Conservation (phyloP, 257 asterid species). For the Ophiorrhiza pumila region DNA sequence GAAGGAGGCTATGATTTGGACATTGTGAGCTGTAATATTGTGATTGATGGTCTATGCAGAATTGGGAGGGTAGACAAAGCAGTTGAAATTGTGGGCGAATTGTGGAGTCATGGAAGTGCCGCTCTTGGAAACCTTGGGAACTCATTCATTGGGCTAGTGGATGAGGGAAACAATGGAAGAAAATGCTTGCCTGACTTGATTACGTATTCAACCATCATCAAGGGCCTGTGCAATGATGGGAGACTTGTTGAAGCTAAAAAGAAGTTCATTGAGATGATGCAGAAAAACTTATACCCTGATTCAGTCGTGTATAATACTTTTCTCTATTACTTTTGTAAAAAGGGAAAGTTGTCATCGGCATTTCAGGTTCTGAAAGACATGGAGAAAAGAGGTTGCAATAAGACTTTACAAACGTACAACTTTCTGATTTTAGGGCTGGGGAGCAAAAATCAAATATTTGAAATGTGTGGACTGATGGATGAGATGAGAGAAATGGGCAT, state of each 20-base stretch:
- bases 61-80: slow-evolving; percentile 81
- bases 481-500: slow-evolving; percentile 88
- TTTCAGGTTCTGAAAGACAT: slow-evolving; percentile 94
- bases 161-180: slow-evolving; percentile 47
- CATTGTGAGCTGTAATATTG: slow-evolving; percentile 82
- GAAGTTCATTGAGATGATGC: slow-evolving; percentile 79
- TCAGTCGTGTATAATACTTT: slow-evolving; percentile 65
- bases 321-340: slow-evolving; percentile 56
- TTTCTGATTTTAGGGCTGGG: slow-evolving; percentile 67
- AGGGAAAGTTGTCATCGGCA: slow-evolving; percentile 84
- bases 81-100: slow-evolving; percentile 70
- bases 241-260: slow-evolving; percentile 77
- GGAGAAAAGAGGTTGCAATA: slow-evolving; percentile 83
- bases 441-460: slow-evolving; percentile 66
- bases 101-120: slow-evolving; percentile 96
- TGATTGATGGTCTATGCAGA: slow-evolving; percentile 80
- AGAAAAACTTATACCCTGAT: slow-evolving; percentile 69
- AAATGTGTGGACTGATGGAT: slow-evolving; percentile 80
- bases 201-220: slow-evolving; percentile 77
- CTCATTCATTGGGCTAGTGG: slow-evolving; percentile 71
- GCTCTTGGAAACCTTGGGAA: slow-evolving; percentile 86
- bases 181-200: slow-evolving; percentile 77
- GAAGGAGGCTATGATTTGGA: slow-evolving; percentile 72
- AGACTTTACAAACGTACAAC: slow-evolving; percentile 75
- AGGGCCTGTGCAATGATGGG: slow-evolving; percentile 70